Base-by-base conservation (phyloP, 2,329 filamentous ascomycete species). In the Cladosporium sp. region DNA sequence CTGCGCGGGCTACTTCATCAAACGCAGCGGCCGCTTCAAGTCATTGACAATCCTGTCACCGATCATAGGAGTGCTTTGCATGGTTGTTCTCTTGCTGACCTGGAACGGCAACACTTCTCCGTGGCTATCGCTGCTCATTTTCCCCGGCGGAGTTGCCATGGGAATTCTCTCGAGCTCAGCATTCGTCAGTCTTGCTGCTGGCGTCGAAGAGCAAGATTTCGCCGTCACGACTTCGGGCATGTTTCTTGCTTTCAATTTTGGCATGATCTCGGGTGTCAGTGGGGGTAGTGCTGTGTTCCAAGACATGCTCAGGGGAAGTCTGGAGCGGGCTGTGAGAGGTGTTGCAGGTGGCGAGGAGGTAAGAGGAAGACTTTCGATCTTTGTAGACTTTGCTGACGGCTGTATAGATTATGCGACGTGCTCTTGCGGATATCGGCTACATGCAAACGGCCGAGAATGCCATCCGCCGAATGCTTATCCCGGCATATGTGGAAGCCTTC, bases 91-190 rank as follows among this genome's bases (percentile, higher is more conserved):
- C 3, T 64, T 70, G 7, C 52, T 80, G 1, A 69, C 75, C 18
- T 86, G 83, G 84, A 72, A 78, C 9, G 83, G 81, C 0, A 54
- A 79, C 27, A 84, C 80, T 0, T 74, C 72, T 7, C 72, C 74
- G 56, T 67, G 67, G 52, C 78, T 83, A 54, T 79, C 78, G 0
- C 59, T 85, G 0, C 80, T 82, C 51, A 82, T 85, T 19, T 66
- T 82, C 4, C 80, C 81, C 0, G 68, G 78, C 1, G 78, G 78
- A 0, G 69, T 81, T 46, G 78, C 76, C 0, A 72, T 72, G 0
- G 77, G 77, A 0, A 68, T 77, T 29, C 66, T 71, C 0, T 62
- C 67, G 1, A 71, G 71, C 0, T 69, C 75, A 0, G 64, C 71
- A 0, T 80, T 80, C 53, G 69, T 80, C 8, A 70, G 69, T 2